Evolutionary conservation across 345 rosid species (phyloP), one percentile per base, ranked within the genome.

Genomic region (Euphorbia lathyris): DNA sequence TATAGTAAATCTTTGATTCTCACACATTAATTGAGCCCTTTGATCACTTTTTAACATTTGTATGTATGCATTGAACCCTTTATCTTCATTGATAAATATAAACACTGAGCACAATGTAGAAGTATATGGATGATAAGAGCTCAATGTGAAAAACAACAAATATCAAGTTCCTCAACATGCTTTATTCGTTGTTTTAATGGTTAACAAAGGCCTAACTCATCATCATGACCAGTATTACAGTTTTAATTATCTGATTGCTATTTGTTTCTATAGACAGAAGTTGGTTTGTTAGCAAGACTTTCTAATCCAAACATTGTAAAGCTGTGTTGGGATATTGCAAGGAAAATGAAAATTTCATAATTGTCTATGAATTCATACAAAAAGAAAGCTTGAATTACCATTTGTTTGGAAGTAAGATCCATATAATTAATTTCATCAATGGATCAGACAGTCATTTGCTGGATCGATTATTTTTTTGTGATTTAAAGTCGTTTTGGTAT

Each of bases 301-400:
- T 71, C 74, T 61, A 67, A 71, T 62, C 74, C 74, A 10, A 71
- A 61, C 67, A 34, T 71, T 30, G 29, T 71, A 5, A 71, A 62
- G 74, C 61, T 71, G 17, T n/a, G n/a, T 25, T 71, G 25, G 74
- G 68, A 23, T 71, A 51, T 38, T 71, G 68, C 23, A 57, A 26
- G 22, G 74, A 71, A 36, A 14, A 63, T 23, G 51, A 23, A 12
- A 27, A 63, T 45, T 20, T 50, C 11, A 53, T 71, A 17, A 51
- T 71, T 45, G 68, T 71, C 27, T 71, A 71, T 50, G 74, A 71
- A 63, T 62, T 61, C 68, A 71, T 71, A 68, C 62, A 71, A 25
- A 71, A 52, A 11, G 74, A 61, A 14, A 71, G 68, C 53, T 53
- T 71, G 30, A 53, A 60, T 16, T 61, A 71, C 34, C 68, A 71